phyloP scores from a whole-genome alignment of 139 green algal genomes.

The Chlorella vulgaris region DNA sequence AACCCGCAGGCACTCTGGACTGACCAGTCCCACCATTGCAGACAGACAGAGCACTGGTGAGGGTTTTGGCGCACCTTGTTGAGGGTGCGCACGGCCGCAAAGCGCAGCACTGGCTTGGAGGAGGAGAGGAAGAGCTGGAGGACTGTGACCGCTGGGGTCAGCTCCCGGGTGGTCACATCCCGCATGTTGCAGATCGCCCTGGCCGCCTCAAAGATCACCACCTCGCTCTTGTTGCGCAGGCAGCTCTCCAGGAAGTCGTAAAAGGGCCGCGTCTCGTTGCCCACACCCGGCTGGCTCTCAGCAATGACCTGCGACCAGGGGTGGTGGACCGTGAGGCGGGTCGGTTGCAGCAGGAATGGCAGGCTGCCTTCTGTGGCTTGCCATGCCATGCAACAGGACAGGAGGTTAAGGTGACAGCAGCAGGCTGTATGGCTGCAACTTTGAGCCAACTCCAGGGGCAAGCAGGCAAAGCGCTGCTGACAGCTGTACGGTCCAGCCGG shows the following conservation, averaged over 20 bases:
- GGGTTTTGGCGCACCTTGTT: constrained; percentile 67
- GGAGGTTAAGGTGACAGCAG: too few relatives aligned
- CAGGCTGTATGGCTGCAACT: too few relatives aligned
- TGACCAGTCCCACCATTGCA: too few relatives aligned
- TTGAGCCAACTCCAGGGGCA: too few relatives aligned
- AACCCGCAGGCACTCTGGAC: background rate
- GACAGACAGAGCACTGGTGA: too few relatives aligned
- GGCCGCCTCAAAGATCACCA: constrained; percentile 91
- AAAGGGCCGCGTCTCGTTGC: constrained; percentile 89
- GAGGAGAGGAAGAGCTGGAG: constrained; percentile 97
- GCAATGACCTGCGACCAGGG: constrained; percentile 59
- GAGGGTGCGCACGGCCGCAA: constrained; percentile 89
- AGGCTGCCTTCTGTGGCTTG: too few relatives aligned
- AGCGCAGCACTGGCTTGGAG: constrained; percentile 96
- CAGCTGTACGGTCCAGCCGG: too few relatives aligned
- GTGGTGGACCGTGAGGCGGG: background rate
- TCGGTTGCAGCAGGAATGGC: too few relatives aligned
- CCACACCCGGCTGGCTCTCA: constrained; percentile 42
- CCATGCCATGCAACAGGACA: too few relatives aligned
- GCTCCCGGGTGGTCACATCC: constrained; percentile 89
- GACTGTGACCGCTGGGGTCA: constrained; percentile 95
- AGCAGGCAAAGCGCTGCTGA: too few relatives aligned
- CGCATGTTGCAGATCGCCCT: constrained; percentile 93
- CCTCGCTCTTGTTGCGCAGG: constrained; percentile 95
- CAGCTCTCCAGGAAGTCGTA: constrained; percentile 97